Percentiles rank a stretch among this genome's conserved stretches.
Conservation (phyloP, 2,329 filamentous ascomycete genomes). For the Macrophomina phaseolina region DNA sequence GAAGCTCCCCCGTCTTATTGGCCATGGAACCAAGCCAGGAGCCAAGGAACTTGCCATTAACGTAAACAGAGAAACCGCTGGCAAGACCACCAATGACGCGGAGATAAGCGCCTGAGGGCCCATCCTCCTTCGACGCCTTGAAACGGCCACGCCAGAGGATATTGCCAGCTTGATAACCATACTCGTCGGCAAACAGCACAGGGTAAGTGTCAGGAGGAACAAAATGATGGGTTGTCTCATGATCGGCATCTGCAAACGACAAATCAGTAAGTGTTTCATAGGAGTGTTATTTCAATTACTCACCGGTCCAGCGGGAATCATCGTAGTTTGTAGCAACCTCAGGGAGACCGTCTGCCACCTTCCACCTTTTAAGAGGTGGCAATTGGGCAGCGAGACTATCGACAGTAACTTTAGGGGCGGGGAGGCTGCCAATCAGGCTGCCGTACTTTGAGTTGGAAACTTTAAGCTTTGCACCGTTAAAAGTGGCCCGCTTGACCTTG, state of each 20-base stretch:
- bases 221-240: no score
- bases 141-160: conserved; percentile 51
- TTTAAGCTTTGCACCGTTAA: conserved; percentile 44
- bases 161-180: conserved; percentile 50
- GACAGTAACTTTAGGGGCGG: neutral
- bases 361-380: conserved; percentile 53
- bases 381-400: conserved; percentile 35
- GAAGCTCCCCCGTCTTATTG: no score
- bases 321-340: conserved; percentile 54
- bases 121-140: no score
- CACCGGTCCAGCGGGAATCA: conserved; percentile 53
- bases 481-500: conserved; percentile 38
- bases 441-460: conserved; percentile 43
- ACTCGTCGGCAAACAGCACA: conserved; percentile 50
- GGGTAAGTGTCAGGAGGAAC: conserved; percentile 47
- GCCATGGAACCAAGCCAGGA: no score
- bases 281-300: no score
- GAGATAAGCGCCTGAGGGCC: no score
- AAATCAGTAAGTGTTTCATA: no score
- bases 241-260: no score
- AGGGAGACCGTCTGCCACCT: conserved; percentile 55
- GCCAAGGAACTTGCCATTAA: no score
- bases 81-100: no score
- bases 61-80: no score
- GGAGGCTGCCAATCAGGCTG: conserved; percentile 30